phyloP scores from a whole-genome alignment of 192 early-diverging fungal species.

The Mortierella claussenii region DNA sequence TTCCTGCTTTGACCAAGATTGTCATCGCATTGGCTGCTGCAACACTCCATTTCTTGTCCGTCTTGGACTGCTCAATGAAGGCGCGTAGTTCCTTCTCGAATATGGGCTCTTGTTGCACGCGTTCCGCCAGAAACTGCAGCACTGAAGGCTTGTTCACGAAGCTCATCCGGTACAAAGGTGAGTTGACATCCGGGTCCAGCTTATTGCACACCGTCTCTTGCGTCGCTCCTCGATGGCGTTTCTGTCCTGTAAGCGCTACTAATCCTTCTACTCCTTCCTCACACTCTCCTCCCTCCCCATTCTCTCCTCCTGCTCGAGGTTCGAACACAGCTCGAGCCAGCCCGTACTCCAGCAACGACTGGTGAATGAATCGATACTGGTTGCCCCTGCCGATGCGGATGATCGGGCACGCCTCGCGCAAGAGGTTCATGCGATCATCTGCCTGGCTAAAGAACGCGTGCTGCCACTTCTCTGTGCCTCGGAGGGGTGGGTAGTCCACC shows the following conservation, averaged over 20 bases:
- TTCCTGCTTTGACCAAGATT: background rate
- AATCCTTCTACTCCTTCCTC: too few species aligned
- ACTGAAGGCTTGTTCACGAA: constrained; percentile 13
- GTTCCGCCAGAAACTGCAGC: constrained; percentile 13
- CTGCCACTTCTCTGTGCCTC: constrained; percentile 2
- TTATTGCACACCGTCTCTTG: background rate
- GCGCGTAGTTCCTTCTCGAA: constrained; percentile 7
- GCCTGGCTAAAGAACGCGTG: background rate
- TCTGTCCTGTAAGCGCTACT: background rate
- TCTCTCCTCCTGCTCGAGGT: background rate
- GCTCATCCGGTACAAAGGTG: constrained; percentile 6
- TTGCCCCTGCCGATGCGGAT: background rate
- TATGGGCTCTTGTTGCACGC: background rate
- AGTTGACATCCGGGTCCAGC: background rate
- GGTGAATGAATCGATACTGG: background rate
- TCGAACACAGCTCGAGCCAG: constrained; percentile 5
- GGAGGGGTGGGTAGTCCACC: background rate
- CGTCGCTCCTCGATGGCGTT: background rate
- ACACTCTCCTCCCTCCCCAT: background rate
- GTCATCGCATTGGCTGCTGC: background rate
- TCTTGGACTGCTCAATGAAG: constrained; percentile 7
- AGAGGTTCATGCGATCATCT: background rate
- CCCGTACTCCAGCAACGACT: background rate
- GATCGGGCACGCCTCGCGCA: constrained; percentile 1
- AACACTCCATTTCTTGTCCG: background rate